A percentile compares a stretch with the other conserved stretches of the same genome.
phyloP scores from a whole-genome alignment of 1,284 basidiomycete species.

The Athelia psychrophila region DNA sequence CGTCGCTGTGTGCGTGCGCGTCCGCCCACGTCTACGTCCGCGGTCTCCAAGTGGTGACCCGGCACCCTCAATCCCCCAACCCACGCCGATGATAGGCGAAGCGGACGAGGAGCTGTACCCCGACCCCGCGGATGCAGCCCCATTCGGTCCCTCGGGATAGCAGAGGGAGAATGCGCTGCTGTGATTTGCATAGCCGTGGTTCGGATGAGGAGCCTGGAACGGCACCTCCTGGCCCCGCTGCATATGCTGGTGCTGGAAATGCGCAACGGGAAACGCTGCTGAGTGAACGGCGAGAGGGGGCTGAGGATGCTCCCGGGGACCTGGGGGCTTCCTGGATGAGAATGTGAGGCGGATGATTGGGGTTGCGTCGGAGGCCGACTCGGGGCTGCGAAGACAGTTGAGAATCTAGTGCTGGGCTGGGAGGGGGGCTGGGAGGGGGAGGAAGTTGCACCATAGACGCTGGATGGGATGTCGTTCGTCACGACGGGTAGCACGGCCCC shows the following conservation, averaged over 20 bases:
- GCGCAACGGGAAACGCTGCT: not conserved
- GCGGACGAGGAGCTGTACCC: not conserved
- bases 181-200: conserved; percentile 2
- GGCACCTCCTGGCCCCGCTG: too few relatives aligned
- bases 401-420: too few relatives aligned
- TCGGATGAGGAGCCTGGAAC: too few relatives aligned
- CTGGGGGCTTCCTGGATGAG: not conserved
- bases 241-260: conserved; percentile 11
- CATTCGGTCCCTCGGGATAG: too few relatives aligned
- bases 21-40: conserved; percentile 13
- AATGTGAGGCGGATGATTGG: too few relatives aligned
- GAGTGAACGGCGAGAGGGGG: conserved; percentile 10
- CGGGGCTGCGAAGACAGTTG: not conserved
- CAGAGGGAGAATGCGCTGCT: conserved; percentile 28
- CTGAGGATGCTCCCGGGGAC: conserved; percentile 21
- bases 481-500: not conserved
- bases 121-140: not conserved
- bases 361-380: conserved; percentile 2
- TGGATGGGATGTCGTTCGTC: not conserved
- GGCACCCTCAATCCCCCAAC: conserved; percentile 14
- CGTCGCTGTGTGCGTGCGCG: too few relatives aligned
- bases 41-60: conserved; percentile 24
- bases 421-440: not conserved
- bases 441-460: not conserved
- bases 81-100: conserved; percentile 8